phyloP scores from a whole-genome alignment of 1,139 yeast species.

The Blastobotrys aristatus region DNA sequence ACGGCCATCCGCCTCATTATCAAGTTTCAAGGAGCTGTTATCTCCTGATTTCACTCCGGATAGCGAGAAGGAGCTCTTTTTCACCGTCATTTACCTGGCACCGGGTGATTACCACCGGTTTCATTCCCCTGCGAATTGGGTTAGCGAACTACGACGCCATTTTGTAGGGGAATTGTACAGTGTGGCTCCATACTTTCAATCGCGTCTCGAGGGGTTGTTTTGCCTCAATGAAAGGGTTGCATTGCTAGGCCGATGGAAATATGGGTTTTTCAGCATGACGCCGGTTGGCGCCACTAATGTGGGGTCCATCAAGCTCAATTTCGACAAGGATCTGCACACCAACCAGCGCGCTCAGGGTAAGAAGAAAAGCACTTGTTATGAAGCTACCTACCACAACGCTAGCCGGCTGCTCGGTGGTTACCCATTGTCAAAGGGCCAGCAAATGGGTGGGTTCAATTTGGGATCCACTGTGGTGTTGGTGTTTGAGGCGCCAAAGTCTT shows the following conservation, averaged over 20 bases:
- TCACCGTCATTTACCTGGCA: conserved; percentile 89
- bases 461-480: conserved; percentile 95
- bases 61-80: conserved; percentile 59
- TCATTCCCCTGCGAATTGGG: conserved; percentile 98
- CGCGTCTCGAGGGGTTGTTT: conserved; percentile 77
- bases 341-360: conserved; percentile 42
- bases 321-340: conserved; percentile 86
- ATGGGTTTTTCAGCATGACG: conserved; percentile 97
- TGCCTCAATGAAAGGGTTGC: conserved; percentile 95
- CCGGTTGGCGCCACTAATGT: conserved; percentile 99
- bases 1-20: conserved; percentile 19
- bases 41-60: conserved; percentile 27
- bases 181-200: conserved; percentile 95
- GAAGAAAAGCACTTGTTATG: conserved; percentile 69
- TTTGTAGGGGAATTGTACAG: conserved; percentile 94
- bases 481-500: conserved; percentile 85
- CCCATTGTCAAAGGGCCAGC: conserved; percentile 87
- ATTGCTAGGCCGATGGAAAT: conserved; percentile 88
- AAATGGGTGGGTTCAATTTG: conserved; percentile 94
- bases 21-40: conserved; percentile 21
- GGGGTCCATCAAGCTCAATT: conserved; percentile 87
- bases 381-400: conserved; percentile 85
- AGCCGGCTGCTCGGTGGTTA: conserved; percentile 77
- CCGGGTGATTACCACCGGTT: conserved; percentile 98
- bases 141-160: conserved; percentile 85